These are phyloP conservation scores for Syzygium malaccense DNA, from an alignment of 441 rosid genomes.

Conservation along the genomic window DNA sequence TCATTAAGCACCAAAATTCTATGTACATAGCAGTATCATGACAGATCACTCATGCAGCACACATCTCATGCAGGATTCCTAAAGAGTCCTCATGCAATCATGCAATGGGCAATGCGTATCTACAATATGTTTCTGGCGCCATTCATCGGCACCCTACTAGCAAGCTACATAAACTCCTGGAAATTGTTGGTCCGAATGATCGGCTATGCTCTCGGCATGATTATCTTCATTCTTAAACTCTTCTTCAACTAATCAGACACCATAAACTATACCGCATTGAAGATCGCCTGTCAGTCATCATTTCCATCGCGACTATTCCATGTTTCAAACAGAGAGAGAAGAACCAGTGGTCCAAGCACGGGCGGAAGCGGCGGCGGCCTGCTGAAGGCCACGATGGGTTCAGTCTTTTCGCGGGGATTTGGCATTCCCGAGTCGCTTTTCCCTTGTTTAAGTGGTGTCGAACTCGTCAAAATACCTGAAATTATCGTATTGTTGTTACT, in stretches of 20 bases:
- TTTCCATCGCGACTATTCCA: constrained; percentile 39
- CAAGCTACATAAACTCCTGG: constrained; percentile 45
- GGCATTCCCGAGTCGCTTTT: constrained; percentile 7
- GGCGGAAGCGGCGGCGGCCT: constrained; percentile 54
- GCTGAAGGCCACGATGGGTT: constrained; percentile 47
- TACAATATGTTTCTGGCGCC: constrained; percentile 40
- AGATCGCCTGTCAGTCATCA: neutral
- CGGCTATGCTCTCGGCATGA: constrained; percentile 21
- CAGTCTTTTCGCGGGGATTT: constrained; percentile 18
- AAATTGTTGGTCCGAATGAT: constrained; percentile 24
- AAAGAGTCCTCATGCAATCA: constrained; percentile 41
- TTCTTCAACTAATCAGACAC: constrained; percentile 22
- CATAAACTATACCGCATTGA: neutral
- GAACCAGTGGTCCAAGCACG: constrained; percentile 40
- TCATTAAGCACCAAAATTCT: neutral
- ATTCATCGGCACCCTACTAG: constrained; percentile 30
- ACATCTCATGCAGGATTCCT: constrained; percentile 48
- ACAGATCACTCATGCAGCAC: neutral
- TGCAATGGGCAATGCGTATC: constrained; percentile 23
- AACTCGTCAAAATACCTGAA: constrained; percentile 28
- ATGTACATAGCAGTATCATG: neutral
- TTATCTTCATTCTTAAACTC: constrained; percentile 27
- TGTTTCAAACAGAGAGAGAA: constrained; percentile 39
- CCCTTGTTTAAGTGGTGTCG: constrained; percentile 27
- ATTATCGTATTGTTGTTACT: neutral